A percentile compares a stretch with the other conserved stretches of the same genome.
These are phyloP conservation scores for Sporopachydermia lactativora DNA, from an alignment of 805 yeast genomes.

Conservation along the genomic window DNA sequence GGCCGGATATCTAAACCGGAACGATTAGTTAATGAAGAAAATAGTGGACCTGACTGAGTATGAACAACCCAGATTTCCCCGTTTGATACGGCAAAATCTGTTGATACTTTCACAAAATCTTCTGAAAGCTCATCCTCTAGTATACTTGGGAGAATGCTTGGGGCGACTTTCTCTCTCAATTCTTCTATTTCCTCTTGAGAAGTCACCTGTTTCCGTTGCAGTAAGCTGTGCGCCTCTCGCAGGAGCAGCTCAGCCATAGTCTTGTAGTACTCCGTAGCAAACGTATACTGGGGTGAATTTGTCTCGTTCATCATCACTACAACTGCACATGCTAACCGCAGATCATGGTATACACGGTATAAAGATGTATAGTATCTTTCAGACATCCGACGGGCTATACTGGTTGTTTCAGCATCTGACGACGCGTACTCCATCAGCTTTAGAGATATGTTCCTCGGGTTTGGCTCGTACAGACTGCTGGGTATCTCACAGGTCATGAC, in stretches of 20 bases:
- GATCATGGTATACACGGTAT: conserved; percentile 52
- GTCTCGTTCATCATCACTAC: conserved; percentile 32
- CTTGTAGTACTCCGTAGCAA: conserved; percentile 49
- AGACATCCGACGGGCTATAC: conserved; percentile 29
- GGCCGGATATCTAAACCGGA: conserved; percentile 61
- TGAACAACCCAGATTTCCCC: conserved; percentile 53
- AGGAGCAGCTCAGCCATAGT: conserved; percentile 47
- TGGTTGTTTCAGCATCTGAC: conserved; percentile 16
- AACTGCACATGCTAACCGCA: conserved; percentile 40
- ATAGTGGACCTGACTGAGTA: conserved; percentile 61
- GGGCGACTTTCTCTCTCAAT: neutral
- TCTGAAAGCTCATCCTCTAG: conserved; percentile 31
- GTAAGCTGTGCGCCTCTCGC: conserved; percentile 38
- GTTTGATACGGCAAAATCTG: conserved; percentile 33
- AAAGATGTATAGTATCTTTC: conserved; percentile 28
- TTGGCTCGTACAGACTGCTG: neutral
- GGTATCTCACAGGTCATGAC: neutral
- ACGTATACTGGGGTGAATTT: conserved; percentile 33
- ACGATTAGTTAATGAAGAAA: conserved; percentile 55
- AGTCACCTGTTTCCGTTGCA: conserved; percentile 16
- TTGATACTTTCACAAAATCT: conserved; percentile 49
- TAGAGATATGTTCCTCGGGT: neutral
- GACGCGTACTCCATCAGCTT: neutral
- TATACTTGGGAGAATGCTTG: conserved; percentile 6
- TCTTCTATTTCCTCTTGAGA: conserved; percentile 3